A percentile compares a stretch with the other conserved stretches of the same genome.
phyloP scores from a whole-genome alignment of 2,329 filamentous ascomycete genomes.

The Venturia effusa region DNA sequence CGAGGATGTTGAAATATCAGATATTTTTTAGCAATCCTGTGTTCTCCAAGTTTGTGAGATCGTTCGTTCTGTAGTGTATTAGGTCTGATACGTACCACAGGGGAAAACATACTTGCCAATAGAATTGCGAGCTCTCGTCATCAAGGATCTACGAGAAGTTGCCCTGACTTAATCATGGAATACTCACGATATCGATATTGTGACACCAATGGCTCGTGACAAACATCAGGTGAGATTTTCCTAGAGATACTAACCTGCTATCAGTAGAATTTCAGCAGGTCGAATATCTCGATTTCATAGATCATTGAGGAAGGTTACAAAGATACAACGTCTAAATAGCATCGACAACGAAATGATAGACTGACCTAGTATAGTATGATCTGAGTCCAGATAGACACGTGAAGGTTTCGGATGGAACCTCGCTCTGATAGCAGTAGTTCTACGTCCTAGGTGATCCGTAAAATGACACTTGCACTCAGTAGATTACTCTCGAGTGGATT shows the following conservation, averaged over 20 bases:
- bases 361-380: not conserved
- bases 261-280: not conserved
- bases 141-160: too few relatives aligned
- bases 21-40: too few relatives aligned
- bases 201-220: too few relatives aligned
- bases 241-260: not conserved
- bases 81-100: too few relatives aligned
- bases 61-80: too few relatives aligned
- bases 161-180: too few relatives aligned
- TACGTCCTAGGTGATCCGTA: not conserved
- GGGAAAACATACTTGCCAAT: too few relatives aligned
- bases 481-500: not conserved
- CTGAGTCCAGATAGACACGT: not conserved
- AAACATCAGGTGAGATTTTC: not conserved
- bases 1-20: too few relatives aligned
- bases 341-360: not conserved
- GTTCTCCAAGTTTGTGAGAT: too few relatives aligned
- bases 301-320: not conserved
- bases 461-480: not conserved
- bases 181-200: too few relatives aligned
- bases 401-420: not conserved
- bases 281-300: not conserved
- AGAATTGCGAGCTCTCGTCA: too few relatives aligned
- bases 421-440: not conserved
- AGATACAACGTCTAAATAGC: not conserved